phyloP scores from a whole-genome alignment of 148 eudicot genomes.

The Pouteria glomerata region DNA sequence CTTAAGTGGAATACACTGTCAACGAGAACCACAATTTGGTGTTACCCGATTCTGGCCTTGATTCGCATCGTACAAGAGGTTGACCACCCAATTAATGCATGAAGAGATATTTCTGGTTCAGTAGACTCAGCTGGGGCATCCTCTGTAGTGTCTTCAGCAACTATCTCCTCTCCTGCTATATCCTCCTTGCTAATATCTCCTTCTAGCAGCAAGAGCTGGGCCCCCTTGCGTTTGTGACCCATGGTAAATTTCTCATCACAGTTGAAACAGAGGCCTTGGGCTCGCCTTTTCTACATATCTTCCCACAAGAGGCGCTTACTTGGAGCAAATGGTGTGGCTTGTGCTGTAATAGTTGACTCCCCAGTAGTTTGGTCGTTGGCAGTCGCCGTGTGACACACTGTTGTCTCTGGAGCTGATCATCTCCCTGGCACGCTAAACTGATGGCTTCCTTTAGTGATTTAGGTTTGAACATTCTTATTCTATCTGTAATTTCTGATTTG shows the following conservation, averaged over 20 bases:
- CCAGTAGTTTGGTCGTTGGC: background rate
- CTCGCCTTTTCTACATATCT: background rate
- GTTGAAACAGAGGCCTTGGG: background rate
- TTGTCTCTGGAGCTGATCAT: background rate
- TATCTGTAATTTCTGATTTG: no score
- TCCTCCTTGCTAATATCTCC: no score
- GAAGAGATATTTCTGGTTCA: background rate
- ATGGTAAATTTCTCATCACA: background rate
- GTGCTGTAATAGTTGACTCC: background rate
- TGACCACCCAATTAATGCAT: background rate
- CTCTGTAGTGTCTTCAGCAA: background rate
- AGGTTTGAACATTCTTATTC: no score
- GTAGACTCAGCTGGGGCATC: no score
- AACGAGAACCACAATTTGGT: no score
- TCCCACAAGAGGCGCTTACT: background rate
- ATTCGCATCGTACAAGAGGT: background rate
- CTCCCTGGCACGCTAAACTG: background rate
- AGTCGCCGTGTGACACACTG: background rate
- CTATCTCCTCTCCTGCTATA: background rate
- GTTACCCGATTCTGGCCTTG: background rate
- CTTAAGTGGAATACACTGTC: background rate
- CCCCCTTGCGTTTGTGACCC: background rate
- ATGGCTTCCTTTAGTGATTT: no score
- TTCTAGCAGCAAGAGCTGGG: background rate
- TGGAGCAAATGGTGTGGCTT: background rate